phyloP scores from a whole-genome alignment of 495 filamentous ascomycete species.

The Xylaria flabelliformis region DNA sequence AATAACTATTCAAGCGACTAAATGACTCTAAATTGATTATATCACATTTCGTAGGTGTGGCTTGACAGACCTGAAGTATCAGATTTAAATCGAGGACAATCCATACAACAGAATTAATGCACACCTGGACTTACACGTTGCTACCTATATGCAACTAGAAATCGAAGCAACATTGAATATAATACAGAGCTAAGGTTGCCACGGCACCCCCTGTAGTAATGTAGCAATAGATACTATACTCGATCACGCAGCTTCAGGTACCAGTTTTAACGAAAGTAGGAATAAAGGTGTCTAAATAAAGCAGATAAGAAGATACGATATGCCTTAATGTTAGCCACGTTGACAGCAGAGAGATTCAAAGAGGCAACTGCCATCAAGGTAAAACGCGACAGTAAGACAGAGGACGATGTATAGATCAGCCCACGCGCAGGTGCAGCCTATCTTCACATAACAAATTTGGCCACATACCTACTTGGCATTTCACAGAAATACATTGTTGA shows the following conservation, averaged over 20 bases:
- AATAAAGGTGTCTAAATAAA: neutral
- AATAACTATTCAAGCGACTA: neutral
- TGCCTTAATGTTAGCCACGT: neutral
- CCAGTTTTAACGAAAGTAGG: neutral
- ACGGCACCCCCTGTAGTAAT: too few species aligned
- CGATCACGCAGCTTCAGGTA: neutral
- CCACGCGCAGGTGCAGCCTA: neutral
- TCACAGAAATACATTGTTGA: neutral
- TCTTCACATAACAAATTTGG: neutral
- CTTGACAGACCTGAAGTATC: too few species aligned
- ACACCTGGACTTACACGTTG: too few species aligned
- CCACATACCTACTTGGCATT: neutral
- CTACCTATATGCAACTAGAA: too few species aligned
- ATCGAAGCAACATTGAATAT: too few species aligned
- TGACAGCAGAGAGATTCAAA: neutral
- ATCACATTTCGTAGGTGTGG: too few species aligned
- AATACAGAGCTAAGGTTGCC: too few species aligned
- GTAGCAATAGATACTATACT: neutral
- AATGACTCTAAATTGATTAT: neutral
- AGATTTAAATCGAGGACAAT: too few species aligned
- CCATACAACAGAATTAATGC: too few species aligned
- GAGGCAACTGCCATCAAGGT: neutral
- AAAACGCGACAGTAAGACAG: neutral
- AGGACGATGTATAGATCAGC: neutral
- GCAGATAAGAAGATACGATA: neutral